Evolutionary conservation across 345 rosid species (phyloP).

Genomic region (Conringia planisiliqua): DNA sequence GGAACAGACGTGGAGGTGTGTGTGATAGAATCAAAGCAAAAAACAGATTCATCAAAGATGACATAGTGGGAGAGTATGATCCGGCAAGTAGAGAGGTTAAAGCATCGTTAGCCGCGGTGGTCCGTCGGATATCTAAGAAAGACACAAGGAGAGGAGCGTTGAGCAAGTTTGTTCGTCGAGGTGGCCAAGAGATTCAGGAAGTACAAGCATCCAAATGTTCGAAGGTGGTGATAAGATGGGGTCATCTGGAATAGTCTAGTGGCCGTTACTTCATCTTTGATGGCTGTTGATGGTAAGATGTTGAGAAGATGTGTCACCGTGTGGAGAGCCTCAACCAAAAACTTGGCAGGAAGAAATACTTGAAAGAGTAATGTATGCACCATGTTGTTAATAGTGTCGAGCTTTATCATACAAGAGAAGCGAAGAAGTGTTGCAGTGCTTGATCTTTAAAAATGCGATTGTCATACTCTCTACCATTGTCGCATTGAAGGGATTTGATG

Average conservation of each 20-base stretch:
- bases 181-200: not conserved
- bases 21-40: no score
- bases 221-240: not conserved
- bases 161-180: not conserved
- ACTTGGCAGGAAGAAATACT: not conserved
- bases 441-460: not conserved
- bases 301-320: not conserved
- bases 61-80: not conserved
- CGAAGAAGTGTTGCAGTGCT: not conserved
- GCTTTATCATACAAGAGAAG: not conserved
- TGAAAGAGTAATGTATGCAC: not conserved
- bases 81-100: not conserved
- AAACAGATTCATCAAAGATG: not conserved
- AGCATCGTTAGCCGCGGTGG: not conserved
- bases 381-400: not conserved
- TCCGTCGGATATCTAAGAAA: not conserved
- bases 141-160: not conserved
- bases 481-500: not conserved
- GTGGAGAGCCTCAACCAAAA: not conserved
- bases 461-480: not conserved
- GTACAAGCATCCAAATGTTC: not conserved
- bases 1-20: no score
- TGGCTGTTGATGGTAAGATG: not conserved
- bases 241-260: not conserved
- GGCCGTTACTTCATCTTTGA: not conserved